A percentile compares a stretch with the other conserved stretches of the same genome.
phyloP scores from a whole-genome alignment of 1,139 yeast species.

The Candida smagusa region DNA sequence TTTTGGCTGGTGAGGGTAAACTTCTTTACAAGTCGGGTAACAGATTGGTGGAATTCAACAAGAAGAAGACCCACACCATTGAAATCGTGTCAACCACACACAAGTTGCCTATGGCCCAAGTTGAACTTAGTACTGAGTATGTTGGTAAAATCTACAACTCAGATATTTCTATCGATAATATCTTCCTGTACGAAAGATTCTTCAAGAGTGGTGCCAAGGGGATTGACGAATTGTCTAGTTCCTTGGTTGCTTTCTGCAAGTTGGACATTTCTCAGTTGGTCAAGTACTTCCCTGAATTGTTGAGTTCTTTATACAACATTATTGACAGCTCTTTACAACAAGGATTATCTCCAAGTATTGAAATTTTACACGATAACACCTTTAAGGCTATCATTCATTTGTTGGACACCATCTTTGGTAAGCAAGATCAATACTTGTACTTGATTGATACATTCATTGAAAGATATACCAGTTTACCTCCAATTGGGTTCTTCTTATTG shows the following conservation, averaged over 20 bases:
- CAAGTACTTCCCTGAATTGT: slow-evolving; percentile 53
- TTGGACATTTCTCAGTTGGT: slow-evolving; percentile 48
- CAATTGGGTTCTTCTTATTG: slow-evolving; percentile 51
- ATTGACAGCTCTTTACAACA: slow-evolving; percentile 27
- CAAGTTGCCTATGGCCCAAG: slow-evolving; percentile 43
- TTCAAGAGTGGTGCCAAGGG: slow-evolving; percentile 43
- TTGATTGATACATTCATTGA: slow-evolving; percentile 49
- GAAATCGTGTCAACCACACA: slow-evolving; percentile 35
- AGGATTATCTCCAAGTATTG: slow-evolving; percentile 24
- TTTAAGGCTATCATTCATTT: slow-evolving; percentile 60
- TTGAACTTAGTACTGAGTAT: slow-evolving; percentile 62
- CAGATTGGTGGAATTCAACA: slow-evolving; percentile 40
- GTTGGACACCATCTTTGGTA: slow-evolving; percentile 62
- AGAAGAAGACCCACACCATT: slow-evolving; percentile 32
- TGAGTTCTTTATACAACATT: slow-evolving; percentile 43
- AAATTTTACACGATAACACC: slow-evolving; percentile 33
- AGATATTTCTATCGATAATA: slow-evolving; percentile 54
- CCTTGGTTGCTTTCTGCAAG: slow-evolving; percentile 39
- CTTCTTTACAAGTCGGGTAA: slow-evolving; percentile 40
- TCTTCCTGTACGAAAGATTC: slow-evolving; percentile 54
- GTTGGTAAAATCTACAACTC: slow-evolving; percentile 68
- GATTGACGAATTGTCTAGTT: slow-evolving; percentile 41
- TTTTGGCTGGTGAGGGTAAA: slow-evolving; percentile 55
- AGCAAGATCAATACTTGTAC: slow-evolving; percentile 60
- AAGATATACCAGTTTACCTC: slow-evolving; percentile 35